phyloP scores from a whole-genome alignment of 2,329 filamentous ascomycete species.

The Neopestalotiopsis rosae region DNA sequence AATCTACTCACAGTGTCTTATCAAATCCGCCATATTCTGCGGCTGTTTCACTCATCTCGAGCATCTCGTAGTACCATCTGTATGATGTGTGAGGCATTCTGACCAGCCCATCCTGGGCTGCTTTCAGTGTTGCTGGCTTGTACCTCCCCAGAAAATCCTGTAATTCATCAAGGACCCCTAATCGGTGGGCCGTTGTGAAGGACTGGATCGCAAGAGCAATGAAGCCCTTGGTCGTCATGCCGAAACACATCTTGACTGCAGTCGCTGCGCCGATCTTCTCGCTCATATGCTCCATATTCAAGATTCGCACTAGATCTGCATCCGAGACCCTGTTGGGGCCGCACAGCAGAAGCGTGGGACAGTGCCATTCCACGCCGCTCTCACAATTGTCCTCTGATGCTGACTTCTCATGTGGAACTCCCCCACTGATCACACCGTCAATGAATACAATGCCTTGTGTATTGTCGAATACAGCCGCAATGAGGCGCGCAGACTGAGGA shows the following conservation, averaged over 20 bases:
- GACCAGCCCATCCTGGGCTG: slow-evolving; percentile 9
- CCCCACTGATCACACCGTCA: slow-evolving; percentile 7
- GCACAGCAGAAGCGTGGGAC: slow-evolving; percentile 2
- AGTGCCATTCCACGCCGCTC: background rate
- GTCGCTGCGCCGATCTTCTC: slow-evolving; percentile 9
- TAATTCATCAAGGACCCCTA: slow-evolving; percentile 6
- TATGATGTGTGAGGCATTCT: slow-evolving; percentile 13
- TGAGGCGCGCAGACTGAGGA: background rate
- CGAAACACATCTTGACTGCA: slow-evolving; percentile 13
- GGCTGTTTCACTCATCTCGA: slow-evolving; percentile 8
- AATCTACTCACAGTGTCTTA: slow-evolving; percentile 2
- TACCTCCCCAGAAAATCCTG: slow-evolving; percentile 7
- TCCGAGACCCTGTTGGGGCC: background rate
- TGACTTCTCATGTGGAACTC: slow-evolving; percentile 4
- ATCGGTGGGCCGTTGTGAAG: slow-evolving; percentile 3
- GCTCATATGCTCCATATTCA: slow-evolving; percentile 14
- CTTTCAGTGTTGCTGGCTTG: slow-evolving; percentile 12
- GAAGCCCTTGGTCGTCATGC: slow-evolving; percentile 13
- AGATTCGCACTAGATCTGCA: background rate
- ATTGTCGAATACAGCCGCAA: slow-evolving; percentile 8
- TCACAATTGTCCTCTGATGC: background rate
- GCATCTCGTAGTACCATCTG: slow-evolving; percentile 9
- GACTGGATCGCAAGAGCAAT: slow-evolving; percentile 9
- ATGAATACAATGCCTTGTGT: background rate
- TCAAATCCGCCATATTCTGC: slow-evolving; percentile 11